phyloP scores from a whole-genome alignment of 1,284 basidiomycete genomes.

The Sporisorium graminicola region DNA sequence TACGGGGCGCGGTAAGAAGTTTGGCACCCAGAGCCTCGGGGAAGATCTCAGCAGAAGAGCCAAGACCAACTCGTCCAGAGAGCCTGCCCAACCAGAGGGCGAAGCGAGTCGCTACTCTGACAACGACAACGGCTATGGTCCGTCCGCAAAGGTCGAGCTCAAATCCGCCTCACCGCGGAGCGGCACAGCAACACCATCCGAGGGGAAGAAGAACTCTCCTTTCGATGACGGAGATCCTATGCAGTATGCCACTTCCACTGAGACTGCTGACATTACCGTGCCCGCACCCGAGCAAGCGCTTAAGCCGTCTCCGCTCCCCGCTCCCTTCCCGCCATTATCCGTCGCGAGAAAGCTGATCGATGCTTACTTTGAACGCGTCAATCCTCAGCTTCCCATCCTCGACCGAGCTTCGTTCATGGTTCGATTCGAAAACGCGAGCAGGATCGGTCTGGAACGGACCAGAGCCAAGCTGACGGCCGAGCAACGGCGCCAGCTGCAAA shows the following conservation, averaged over 20 bases:
- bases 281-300: slow-evolving; percentile 46
- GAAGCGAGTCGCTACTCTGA: slow-evolving; percentile 12
- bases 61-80: slow-evolving; percentile 9
- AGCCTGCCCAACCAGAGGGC: not conserved
- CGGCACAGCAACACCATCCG: slow-evolving; percentile 34
- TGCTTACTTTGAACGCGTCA: slow-evolving; percentile 52
- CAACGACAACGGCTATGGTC: not conserved
- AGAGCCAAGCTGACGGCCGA: slow-evolving; percentile 27
- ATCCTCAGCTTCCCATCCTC: slow-evolving; percentile 50
- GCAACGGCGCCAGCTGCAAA: slow-evolving; percentile 8
- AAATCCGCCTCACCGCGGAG: slow-evolving; percentile 28
- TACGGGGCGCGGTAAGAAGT: slow-evolving; percentile 7
- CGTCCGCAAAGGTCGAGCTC: slow-evolving; percentile 4
- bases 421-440: slow-evolving; percentile 46
- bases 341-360: slow-evolving; percentile 49
- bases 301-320: slow-evolving; percentile 44
- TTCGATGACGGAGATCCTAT: slow-evolving; percentile 51
- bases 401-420: slow-evolving; percentile 40
- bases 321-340: slow-evolving; percentile 49
- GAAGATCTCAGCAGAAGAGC: slow-evolving; percentile 30
- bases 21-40: slow-evolving; percentile 26
- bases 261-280: slow-evolving; percentile 50
- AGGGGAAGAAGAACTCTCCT: slow-evolving; percentile 46
- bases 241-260: slow-evolving; percentile 53
- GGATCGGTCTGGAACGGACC: slow-evolving; percentile 25